phyloP scores from a whole-genome alignment of 208 protist genomes.

The Leishmania braziliensis region DNA sequence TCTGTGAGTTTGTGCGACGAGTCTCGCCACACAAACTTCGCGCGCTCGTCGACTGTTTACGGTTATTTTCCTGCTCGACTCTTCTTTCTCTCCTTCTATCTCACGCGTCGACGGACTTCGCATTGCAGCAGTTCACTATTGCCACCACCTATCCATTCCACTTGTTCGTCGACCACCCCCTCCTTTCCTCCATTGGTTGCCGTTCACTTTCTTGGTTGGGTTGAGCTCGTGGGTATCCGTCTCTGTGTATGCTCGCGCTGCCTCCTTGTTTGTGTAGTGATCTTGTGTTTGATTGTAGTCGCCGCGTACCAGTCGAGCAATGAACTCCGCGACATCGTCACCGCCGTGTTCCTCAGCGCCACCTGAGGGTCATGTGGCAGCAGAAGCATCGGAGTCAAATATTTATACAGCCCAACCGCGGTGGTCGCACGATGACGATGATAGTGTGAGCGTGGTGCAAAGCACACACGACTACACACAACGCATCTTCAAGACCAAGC shows the following conservation, averaged over 20 bases:
- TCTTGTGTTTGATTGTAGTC: neutral
- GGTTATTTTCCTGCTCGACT: too few species aligned
- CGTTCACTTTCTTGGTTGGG: neutral
- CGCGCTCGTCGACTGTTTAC: too few species aligned
- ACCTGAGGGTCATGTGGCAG: neutral
- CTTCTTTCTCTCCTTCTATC: neutral
- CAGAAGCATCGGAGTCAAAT: neutral
- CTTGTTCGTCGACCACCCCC: neutral
- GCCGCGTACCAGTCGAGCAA: neutral
- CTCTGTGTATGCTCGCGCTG: too few species aligned
- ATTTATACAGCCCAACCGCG: conserved; percentile 10
- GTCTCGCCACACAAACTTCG: too few species aligned
- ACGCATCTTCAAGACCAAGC: conserved; percentile 45
- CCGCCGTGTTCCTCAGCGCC: conserved; percentile 4
- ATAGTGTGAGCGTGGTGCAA: conserved; percentile 56
- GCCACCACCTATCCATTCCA: neutral
- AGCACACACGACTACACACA: conserved; percentile 63
- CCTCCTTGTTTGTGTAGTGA: neutral
- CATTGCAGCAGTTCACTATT: neutral
- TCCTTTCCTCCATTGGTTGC: neutral
- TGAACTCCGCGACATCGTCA: neutral
- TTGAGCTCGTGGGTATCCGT: too few species aligned
- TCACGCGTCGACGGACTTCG: neutral
- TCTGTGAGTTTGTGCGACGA: too few species aligned
- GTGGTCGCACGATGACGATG: conserved; percentile 37